Conservation (phyloP, 768 basidiomycete species). For the Pleurotus salmoneostramineus region DNA sequence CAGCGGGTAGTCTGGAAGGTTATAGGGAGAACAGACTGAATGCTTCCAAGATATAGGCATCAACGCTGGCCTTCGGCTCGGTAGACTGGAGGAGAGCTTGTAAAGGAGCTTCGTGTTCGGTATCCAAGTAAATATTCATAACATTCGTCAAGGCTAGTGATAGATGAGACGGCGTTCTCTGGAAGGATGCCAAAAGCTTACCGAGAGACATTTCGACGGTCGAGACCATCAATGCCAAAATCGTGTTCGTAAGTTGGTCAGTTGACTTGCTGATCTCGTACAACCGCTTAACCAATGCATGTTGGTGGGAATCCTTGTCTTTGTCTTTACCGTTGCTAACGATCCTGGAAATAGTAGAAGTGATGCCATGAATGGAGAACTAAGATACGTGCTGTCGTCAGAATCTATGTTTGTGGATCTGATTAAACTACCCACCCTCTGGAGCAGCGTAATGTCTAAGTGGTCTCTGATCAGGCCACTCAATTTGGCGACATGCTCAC, state of each 20-base stretch:
- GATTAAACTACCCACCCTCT: slow-evolving; percentile 32
- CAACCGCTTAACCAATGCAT: slow-evolving; percentile 54
- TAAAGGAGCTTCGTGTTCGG: slow-evolving; percentile 35
- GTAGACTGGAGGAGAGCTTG: slow-evolving; percentile 26
- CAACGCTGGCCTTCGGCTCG: slow-evolving; percentile 33
- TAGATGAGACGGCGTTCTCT: background rate
- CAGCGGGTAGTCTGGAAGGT: background rate
- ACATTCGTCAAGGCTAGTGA: slow-evolving; percentile 57
- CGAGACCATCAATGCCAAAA: slow-evolving; percentile 68
- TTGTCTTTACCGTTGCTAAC: slow-evolving; percentile 43
- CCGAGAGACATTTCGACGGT: slow-evolving; percentile 71
- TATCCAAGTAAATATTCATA: slow-evolving; percentile 60
- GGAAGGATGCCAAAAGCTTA: slow-evolving; percentile 16
- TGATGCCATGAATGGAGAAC: slow-evolving; percentile 33
- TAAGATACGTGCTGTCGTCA: slow-evolving; percentile 19
- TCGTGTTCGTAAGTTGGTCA: slow-evolving; percentile 63
- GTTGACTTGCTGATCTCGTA: slow-evolving; percentile 49
- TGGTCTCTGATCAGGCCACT: slow-evolving; percentile 51
- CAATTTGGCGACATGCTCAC: slow-evolving; percentile 49
- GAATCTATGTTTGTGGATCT: background rate
- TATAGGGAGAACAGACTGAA: slow-evolving; percentile 47
- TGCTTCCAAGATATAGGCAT: slow-evolving; percentile 64
- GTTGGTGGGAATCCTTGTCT: slow-evolving; percentile 31
- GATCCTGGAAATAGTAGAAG: slow-evolving; percentile 41
- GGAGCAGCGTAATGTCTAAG: slow-evolving; percentile 35